These are phyloP conservation scores for Fusarium concolor DNA, from an alignment of 2,329 filamentous ascomycete genomes.

Conservation along the genomic window DNA sequence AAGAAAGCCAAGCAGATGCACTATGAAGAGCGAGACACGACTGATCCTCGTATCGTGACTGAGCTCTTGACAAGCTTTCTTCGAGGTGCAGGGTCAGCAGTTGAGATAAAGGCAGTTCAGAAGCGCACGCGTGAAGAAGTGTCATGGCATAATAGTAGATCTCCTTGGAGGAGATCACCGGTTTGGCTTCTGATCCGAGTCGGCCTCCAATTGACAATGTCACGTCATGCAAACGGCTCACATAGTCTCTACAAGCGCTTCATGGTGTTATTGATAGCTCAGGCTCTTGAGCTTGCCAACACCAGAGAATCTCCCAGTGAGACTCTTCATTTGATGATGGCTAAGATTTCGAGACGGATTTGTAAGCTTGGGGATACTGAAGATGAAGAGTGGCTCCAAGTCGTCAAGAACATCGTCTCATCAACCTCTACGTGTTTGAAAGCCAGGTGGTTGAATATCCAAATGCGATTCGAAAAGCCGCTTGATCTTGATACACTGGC, in stretches of 20 bases:
- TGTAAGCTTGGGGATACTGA: constrained; percentile 12
- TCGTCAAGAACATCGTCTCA: constrained; percentile 2
- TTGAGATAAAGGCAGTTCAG: constrained; percentile 48
- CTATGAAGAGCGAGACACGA: constrained; percentile 61
- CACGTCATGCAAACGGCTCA: neutral
- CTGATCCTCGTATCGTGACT: constrained; percentile 62
- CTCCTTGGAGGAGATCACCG: constrained; percentile 62
- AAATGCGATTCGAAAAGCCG: neutral
- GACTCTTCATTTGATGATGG: constrained; percentile 22
- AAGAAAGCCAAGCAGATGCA: constrained; percentile 52
- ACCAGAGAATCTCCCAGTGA: neutral
- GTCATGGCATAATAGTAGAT: constrained; percentile 50
- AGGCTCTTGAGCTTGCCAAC: neutral
- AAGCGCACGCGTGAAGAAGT: constrained; percentile 68
- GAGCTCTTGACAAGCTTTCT: constrained; percentile 59
- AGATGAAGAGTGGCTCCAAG: constrained; percentile 13
- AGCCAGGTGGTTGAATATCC: constrained; percentile 22
- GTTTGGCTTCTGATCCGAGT: constrained; percentile 68
- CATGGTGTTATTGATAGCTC: constrained; percentile 25
- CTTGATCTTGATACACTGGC: neutral
- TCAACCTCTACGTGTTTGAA: neutral
- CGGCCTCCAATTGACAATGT: constrained; percentile 55
- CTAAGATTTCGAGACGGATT: constrained; percentile 24
- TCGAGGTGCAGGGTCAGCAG: constrained; percentile 49
- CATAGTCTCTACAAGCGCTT: constrained; percentile 27